These are phyloP conservation scores for Platismatia glauca DNA, from an alignment of 495 filamentous ascomycete genomes.

Conservation along the genomic window DNA sequence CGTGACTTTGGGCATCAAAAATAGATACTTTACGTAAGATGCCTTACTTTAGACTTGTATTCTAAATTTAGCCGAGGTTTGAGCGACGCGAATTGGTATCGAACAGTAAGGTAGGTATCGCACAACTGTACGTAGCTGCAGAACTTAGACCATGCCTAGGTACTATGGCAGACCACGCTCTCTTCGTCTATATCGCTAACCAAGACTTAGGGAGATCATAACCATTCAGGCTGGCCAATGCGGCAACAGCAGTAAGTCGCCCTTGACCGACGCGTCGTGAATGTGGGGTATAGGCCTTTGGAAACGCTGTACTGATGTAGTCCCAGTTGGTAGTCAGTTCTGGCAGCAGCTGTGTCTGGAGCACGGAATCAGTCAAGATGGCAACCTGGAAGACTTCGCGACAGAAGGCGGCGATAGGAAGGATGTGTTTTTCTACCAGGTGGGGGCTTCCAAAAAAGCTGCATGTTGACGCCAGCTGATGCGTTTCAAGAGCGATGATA, in stretches of 20 bases:
- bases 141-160: slow-evolving; percentile 17
- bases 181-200: background rate
- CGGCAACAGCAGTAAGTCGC: slow-evolving; percentile 87
- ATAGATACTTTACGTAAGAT: no score
- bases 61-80: background rate
- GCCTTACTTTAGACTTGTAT: no score
- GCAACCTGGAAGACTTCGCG: slow-evolving; percentile 91
- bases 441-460: background rate
- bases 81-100: background rate
- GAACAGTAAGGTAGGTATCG: background rate
- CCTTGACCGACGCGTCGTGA: slow-evolving; percentile 25
- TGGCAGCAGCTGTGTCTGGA: slow-evolving; percentile 97
- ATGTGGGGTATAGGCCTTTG: slow-evolving; percentile 20
- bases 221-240: slow-evolving; percentile 98
- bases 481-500: slow-evolving; percentile 69
- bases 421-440: slow-evolving; percentile 94
- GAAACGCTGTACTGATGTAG: slow-evolving; percentile 12
- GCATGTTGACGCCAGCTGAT: background rate
- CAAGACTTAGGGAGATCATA: slow-evolving; percentile 76
- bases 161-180: background rate
- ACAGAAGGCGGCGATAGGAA: slow-evolving; percentile 95
- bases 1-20: no score
- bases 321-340: slow-evolving; percentile 79
- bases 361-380: slow-evolving; percentile 94
- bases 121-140: background rate